Evolutionary conservation across 1,284 basidiomycete species (phyloP).

Genomic region (Rhodotorula mucilaginosa): DNA sequence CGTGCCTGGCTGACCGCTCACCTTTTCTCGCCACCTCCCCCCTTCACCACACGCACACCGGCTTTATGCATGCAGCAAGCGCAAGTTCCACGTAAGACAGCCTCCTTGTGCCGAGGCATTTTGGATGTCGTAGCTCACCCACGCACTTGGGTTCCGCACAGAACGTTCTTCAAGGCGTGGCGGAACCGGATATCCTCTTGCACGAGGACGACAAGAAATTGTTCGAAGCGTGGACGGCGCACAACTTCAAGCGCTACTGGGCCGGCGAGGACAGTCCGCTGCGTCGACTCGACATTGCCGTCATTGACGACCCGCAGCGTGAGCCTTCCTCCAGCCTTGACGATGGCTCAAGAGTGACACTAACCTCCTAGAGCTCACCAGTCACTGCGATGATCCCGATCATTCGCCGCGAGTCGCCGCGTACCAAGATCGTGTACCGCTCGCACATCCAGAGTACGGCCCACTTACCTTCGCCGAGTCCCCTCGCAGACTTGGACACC

Average conservation of each 20-base stretch:
- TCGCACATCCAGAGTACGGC: slow-evolving; percentile 30
- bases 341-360: neutral
- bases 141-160: neutral
- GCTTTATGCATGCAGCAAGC: neutral
- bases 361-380: neutral
- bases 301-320: slow-evolving; percentile 32
- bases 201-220: slow-evolving; percentile 17
- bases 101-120: neutral
- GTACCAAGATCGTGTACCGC: slow-evolving; percentile 28
- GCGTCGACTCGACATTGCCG: slow-evolving; percentile 14
- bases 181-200: neutral
- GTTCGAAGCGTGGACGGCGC: slow-evolving; percentile 16
- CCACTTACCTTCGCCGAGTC: neutral
- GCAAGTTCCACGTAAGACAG: slow-evolving; percentile 14
- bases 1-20: neutral
- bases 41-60: too few species aligned
- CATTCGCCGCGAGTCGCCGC: slow-evolving; percentile 21
- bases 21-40: too few species aligned
- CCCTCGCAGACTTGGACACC: neutral
- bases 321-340: neutral
- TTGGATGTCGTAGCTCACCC: neutral
- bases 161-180: slow-evolving; percentile 29
- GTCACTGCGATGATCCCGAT: slow-evolving; percentile 21
- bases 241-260: slow-evolving; percentile 17
- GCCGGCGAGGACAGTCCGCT: slow-evolving; percentile 5